phyloP scores from a whole-genome alignment of 768 basidiomycete species.

The Mycena filopes region DNA sequence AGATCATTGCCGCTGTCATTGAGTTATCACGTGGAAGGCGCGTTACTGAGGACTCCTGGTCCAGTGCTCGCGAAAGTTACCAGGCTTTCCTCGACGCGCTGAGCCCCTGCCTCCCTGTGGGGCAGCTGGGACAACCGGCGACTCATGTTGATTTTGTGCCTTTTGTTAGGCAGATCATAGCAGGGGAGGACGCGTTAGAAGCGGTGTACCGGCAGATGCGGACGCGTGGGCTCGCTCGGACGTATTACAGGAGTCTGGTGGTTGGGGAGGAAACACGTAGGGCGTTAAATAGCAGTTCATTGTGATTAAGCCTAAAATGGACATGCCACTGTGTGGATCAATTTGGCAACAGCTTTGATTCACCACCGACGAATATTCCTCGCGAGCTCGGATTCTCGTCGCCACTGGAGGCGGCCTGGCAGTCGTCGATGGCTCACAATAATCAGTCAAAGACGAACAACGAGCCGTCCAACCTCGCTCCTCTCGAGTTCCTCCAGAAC shows the following conservation, averaged over 20 bases:
- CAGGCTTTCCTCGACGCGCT: constrained; percentile 58
- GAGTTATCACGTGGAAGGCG: constrained; percentile 58
- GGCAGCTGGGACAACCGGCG: constrained; percentile 54
- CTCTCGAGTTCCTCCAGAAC: constrained; percentile 81
- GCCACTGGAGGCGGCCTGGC: no score
- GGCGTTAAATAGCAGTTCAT: constrained; percentile 42
- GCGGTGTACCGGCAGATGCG: constrained; percentile 40
- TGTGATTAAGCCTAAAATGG: constrained; percentile 27
- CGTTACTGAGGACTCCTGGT: constrained; percentile 46
- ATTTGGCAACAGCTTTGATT: constrained; percentile 13
- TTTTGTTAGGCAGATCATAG: constrained; percentile 71
- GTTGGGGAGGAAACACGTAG: constrained; percentile 51
- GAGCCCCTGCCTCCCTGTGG: constrained; percentile 53
- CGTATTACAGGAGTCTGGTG: constrained; percentile 56
- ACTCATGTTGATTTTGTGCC: constrained; percentile 79
- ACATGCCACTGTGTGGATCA: not conserved
- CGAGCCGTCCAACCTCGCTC: constrained; percentile 64
- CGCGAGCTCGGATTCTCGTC: no score
- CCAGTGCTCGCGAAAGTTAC: constrained; percentile 57
- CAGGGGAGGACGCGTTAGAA: constrained; percentile 69
- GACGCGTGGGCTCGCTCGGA: constrained; percentile 70
- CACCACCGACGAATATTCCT: not conserved
- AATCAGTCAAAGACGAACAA: constrained; percentile 36
- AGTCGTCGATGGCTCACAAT: no score
- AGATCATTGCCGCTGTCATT: constrained; percentile 60